These are phyloP conservation scores for Trametes polyzona DNA, from an alignment of 1,284 basidiomycete species.

Conservation along the genomic window DNA sequence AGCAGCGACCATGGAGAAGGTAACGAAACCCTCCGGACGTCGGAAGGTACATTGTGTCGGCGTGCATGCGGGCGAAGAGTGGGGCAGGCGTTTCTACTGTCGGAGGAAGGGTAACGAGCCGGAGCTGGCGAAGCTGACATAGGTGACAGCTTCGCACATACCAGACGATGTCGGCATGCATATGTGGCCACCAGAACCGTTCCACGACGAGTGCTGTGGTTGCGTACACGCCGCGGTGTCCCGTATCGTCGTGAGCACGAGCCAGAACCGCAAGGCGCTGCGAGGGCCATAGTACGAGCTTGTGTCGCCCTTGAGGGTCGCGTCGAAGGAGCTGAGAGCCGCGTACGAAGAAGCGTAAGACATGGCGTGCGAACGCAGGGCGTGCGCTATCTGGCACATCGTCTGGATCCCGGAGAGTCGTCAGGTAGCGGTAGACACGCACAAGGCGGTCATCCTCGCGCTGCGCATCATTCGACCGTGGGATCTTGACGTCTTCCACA, in stretches of 20 bases:
- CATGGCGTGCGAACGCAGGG: neutral
- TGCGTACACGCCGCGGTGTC: conserved; percentile 29
- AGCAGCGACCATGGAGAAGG: conserved; percentile 31
- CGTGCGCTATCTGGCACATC: no score
- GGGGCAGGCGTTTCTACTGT: conserved; percentile 33
- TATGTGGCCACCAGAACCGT: conserved; percentile 35
- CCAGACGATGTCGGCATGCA: conserved; percentile 35
- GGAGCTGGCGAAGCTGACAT: conserved; percentile 37
- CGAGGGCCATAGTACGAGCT: conserved; percentile 11
- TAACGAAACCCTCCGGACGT: conserved; percentile 26
- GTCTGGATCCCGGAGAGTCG: no score
- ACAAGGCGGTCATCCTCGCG: no score
- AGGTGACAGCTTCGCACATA: conserved; percentile 41
- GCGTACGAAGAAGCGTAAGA: conserved; percentile 18
- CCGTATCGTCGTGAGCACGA: conserved; percentile 30
- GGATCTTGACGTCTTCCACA: no score
- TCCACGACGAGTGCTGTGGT: conserved; percentile 9
- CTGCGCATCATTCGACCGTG: no score
- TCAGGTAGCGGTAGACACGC: no score
- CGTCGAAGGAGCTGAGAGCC: conserved; percentile 17
- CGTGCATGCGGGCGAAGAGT: conserved; percentile 38
- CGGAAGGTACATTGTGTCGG: conserved; percentile 39
- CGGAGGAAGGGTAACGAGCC: conserved; percentile 36
- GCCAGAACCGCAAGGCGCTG: neutral
- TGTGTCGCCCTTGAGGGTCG: conserved; percentile 1